A percentile compares a stretch with the other conserved stretches of the same genome.
Evolutionary conservation across 2,329 filamentous ascomycete genomes (phyloP).

Genomic region (Pezicula rhizophila): DNA sequence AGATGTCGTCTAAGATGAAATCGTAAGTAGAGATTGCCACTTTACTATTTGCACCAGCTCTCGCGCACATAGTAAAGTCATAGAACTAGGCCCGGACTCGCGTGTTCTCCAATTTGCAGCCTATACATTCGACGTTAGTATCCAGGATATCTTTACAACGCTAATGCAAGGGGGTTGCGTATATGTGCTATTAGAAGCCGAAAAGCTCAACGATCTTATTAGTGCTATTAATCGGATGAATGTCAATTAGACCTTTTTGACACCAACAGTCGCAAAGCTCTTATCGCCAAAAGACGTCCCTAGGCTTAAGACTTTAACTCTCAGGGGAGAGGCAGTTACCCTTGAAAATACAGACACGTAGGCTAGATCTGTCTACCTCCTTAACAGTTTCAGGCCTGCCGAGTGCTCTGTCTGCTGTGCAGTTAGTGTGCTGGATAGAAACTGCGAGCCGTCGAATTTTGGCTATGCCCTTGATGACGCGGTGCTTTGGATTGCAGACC

Average conservation of each 20-base stretch:
- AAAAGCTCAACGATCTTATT: constrained; percentile 10
- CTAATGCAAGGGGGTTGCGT: constrained; percentile 10
- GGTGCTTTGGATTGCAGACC: constrained; percentile 11
- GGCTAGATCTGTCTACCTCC: constrained; percentile 1
- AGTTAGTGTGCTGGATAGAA: no score
- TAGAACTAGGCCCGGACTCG: constrained; percentile 1
- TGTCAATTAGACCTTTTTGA: constrained; percentile 9
- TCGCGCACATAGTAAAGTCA: constrained; percentile 1
- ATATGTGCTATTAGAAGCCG: constrained; percentile 11
- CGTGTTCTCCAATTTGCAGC: constrained; percentile 11
- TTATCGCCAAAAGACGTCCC: constrained; percentile 6
- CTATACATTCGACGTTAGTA: constrained; percentile 10
- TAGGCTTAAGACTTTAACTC: constrained; percentile 3
- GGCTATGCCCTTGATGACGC: background rate
- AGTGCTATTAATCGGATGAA: constrained; percentile 6
- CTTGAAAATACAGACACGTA: constrained; percentile 7
- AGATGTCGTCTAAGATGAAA: no score
- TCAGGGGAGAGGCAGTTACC: constrained; percentile 11
- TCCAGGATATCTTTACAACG: constrained; percentile 12
- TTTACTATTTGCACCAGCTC: constrained; percentile 2
- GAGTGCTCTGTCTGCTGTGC: constrained; percentile 9
- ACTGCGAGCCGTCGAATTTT: no score
- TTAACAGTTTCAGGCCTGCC: constrained; percentile 10
- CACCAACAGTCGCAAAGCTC: constrained; percentile 11
- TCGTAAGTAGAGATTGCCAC: background rate